Conservation (phyloP, 768 basidiomycete species). For the Rubroboletus satanas region DNA sequence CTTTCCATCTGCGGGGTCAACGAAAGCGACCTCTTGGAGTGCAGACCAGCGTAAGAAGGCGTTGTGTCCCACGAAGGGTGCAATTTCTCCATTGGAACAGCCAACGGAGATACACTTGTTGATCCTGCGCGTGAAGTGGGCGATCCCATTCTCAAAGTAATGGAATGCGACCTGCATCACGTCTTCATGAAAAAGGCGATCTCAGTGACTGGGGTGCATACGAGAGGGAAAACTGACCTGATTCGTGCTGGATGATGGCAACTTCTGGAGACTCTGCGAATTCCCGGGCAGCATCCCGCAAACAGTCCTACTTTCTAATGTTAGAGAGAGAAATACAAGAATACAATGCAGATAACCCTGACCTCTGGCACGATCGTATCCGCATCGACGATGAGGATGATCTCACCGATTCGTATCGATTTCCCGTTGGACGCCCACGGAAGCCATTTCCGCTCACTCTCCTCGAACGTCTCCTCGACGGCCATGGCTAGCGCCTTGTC, state of each 20-base stretch:
- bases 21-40: slow-evolving; percentile 80
- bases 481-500: slow-evolving; percentile 70
- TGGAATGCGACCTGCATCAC: slow-evolving; percentile 89
- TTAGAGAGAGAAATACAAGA: neutral
- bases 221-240: slow-evolving; percentile 38
- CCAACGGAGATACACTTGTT: slow-evolving; percentile 80
- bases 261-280: slow-evolving; percentile 79
- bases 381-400: slow-evolving; percentile 83
- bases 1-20: slow-evolving; percentile 52
- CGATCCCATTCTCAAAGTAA: slow-evolving; percentile 89
- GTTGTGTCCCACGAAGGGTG: slow-evolving; percentile 82
- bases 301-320: slow-evolving; percentile 59
- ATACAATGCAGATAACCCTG: neutral
- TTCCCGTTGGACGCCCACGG: slow-evolving; percentile 80
- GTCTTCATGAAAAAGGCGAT: slow-evolving; percentile 38
- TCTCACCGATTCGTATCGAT: slow-evolving; percentile 69
- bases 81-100: slow-evolving; percentile 73
- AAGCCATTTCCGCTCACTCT: slow-evolving; percentile 53
- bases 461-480: slow-evolving; percentile 67
- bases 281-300: slow-evolving; percentile 86
- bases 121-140: slow-evolving; percentile 90
- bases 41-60: slow-evolving; percentile 90
- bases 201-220: slow-evolving; percentile 22
- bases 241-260: slow-evolving; percentile 90
- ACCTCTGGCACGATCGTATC: slow-evolving; percentile 83